Percentiles rank a stretch among this genome's conserved stretches.
Conservation (phyloP, 805 yeast genomes). For the Yarrowia sp. region DNA sequence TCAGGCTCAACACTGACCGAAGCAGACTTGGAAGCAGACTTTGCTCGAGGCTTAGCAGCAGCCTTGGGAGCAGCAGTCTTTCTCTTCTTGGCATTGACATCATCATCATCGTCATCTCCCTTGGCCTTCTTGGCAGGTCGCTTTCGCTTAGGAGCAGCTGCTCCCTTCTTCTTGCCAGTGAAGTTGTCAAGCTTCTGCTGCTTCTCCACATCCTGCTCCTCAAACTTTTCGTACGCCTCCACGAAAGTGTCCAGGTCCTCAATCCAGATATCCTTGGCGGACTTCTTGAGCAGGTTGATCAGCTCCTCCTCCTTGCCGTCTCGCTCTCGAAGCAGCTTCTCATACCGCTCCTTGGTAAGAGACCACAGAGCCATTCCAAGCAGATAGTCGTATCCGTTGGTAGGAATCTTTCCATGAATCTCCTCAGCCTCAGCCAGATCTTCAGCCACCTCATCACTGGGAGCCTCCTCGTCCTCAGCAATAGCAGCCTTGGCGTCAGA, state of each 20-base stretch:
- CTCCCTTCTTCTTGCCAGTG: conserved; percentile 40
- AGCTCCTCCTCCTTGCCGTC: conserved; percentile 72
- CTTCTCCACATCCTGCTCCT: conserved; percentile 60
- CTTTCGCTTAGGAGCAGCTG: conserved; percentile 37
- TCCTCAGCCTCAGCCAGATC: conserved; percentile 38
- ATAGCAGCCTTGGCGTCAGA: conserved; percentile 41
- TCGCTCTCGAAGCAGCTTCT: conserved; percentile 68
- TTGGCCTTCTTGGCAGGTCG: conserved; percentile 31
- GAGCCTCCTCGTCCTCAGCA: conserved; percentile 36
- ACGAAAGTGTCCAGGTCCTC: conserved; percentile 75
- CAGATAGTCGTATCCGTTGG: conserved; percentile 77
- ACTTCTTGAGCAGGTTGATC: conserved; percentile 57
- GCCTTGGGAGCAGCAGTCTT: conserved; percentile 31
- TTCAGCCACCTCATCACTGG: conserved; percentile 42
- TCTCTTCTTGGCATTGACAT: conserved; percentile 35
- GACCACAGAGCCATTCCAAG: conserved; percentile 94
- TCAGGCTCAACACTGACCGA: not conserved
- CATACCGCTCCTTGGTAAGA: conserved; percentile 84
- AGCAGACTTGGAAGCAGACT: not conserved
- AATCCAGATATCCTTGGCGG: conserved; percentile 88
- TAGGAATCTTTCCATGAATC: conserved; percentile 45
- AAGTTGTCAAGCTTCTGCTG: conserved; percentile 46
- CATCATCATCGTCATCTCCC: conserved; percentile 38
- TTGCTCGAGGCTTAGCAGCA: conserved; percentile 32
- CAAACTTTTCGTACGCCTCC: conserved; percentile 62